Evolutionary conservation across 2,329 filamentous ascomycete genomes (phyloP).

Genomic region (Xylaria sp.): DNA sequence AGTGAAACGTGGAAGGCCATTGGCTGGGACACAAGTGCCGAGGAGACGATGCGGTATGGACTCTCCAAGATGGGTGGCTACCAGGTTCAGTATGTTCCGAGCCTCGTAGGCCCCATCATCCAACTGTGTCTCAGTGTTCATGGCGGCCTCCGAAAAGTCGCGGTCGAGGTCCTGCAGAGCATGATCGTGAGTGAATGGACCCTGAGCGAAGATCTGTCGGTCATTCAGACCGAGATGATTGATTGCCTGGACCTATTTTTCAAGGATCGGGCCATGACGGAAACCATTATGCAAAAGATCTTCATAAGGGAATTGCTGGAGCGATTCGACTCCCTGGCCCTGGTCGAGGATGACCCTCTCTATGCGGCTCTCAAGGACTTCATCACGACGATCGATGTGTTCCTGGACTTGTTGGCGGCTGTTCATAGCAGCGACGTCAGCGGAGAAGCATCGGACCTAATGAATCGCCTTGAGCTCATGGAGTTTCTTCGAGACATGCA

Average conservation of each 20-base stretch:
- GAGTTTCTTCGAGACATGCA: slow-evolving; percentile 95
- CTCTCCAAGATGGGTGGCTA: slow-evolving; percentile 87
- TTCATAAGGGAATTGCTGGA: slow-evolving; percentile 83
- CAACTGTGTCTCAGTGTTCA: slow-evolving; percentile 94
- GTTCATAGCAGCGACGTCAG: slow-evolving; percentile 72
- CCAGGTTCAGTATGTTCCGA: slow-evolving; percentile 95
- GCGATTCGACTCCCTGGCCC: slow-evolving; percentile 67
- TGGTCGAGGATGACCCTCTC: slow-evolving; percentile 64
- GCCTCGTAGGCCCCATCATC: slow-evolving; percentile 83
- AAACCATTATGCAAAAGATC: slow-evolving; percentile 85
- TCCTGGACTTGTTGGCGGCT: slow-evolving; percentile 83
- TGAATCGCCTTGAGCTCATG: slow-evolving; percentile 87
- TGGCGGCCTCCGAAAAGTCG: slow-evolving; percentile 80
- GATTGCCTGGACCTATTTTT: slow-evolving; percentile 87
- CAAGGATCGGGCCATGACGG: slow-evolving; percentile 80
- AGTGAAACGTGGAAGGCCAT: slow-evolving; percentile 89
- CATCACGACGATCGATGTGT: slow-evolving; percentile 79
- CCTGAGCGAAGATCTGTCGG: slow-evolving; percentile 81
- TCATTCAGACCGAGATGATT: slow-evolving; percentile 94
- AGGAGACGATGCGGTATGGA: slow-evolving; percentile 73
- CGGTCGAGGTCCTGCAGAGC: slow-evolving; percentile 87
- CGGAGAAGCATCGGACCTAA: slow-evolving; percentile 73
- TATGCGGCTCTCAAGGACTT: slow-evolving; percentile 72
- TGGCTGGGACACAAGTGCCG: slow-evolving; percentile 83
- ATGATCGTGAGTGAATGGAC: slow-evolving; percentile 99